Base-by-base conservation (phyloP, 192 early-diverging fungal species). In the Diversispora eburnea region DNA sequence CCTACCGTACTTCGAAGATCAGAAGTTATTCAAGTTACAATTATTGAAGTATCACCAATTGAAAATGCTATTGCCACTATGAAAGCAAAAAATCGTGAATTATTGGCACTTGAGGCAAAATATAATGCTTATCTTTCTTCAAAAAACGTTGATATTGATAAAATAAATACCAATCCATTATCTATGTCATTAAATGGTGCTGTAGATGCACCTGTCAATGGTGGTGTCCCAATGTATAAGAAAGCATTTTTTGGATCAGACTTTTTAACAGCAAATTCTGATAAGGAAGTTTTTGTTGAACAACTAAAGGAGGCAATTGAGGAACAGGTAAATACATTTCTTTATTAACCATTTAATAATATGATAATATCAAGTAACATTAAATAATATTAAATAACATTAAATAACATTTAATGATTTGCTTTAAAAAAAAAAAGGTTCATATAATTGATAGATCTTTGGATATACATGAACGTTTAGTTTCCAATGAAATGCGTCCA, bases 191-290 rank as follows among this genome's bases (percentile, higher is more conserved):
- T 93, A n/a, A 92, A 91, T 64, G 91, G 92, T 46, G 88, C 91
- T 4, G 87, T 93, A 0, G 92, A 93, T 82, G 91, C 92, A 8
- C 92, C 91, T 8, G 89, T 93, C 2, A 93, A 93, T 81, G 92
- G 91, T 39, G 92, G 92, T 42, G 81, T 93, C 4, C 86, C 87
- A 25, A 88, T 93, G 86, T 93, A 93, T 74, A 80, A 82, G 67
- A 83, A 79, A 43, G 89, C 91, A 0, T 93, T 93, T 74, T 77
- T 93, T 33, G 74, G 73, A 15, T 59, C 75, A 5, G 71, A 76
- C n/a, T 87, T 82, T 70, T 67, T 65, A 51, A 69, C 70, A 15
- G 47, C 81, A 13, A 70, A 86, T 68, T 77, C 82, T 25, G 82
- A 86, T 45, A 84, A 78, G 49, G 76, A 67, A 52, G 41, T 68